Evolutionary conservation across 306 rosid species (phyloP).

Genomic region (Citrullus mucosospermus): DNA sequence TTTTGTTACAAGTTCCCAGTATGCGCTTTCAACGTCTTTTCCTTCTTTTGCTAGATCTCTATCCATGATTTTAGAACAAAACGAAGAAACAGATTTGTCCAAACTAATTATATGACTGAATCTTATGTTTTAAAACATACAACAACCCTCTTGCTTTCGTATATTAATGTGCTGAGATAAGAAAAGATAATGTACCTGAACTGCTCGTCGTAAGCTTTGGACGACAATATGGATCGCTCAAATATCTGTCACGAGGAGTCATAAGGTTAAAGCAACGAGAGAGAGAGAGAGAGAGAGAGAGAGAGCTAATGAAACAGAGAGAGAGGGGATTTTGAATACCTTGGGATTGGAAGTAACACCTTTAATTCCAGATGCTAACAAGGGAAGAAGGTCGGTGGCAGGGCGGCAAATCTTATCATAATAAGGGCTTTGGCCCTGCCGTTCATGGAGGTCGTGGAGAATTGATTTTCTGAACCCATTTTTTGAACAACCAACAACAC

Average conservation of each 20-base stretch:
- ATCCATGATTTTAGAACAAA: not conserved
- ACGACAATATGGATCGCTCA: not conserved
- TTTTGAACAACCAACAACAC: not conserved
- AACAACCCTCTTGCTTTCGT: not conserved
- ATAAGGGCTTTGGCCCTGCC: constrained; percentile 96
- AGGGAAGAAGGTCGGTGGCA: constrained; percentile 75
- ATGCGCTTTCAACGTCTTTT: constrained; percentile 78
- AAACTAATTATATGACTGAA: too few relatives aligned
- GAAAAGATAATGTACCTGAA: not conserved
- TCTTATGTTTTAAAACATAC: not conserved
- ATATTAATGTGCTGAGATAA: not conserved
- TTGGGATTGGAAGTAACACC: constrained; percentile 98
- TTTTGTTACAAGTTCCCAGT: constrained; percentile 94
- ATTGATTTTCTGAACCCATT: not conserved
- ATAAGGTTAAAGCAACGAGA: not conserved
- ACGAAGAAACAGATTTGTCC: not conserved
- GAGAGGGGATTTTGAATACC: constrained; percentile 19
- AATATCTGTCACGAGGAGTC: not conserved
- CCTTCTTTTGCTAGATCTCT: constrained; percentile 82
- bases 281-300: too few relatives aligned
- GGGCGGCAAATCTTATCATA: constrained; percentile 93
- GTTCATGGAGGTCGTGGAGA: constrained; percentile 82
- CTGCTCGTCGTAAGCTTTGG: not conserved
- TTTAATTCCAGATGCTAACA: constrained; percentile 64
- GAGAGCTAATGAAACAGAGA: not conserved